Percentiles rank a stretch among this genome's conserved stretches.
phyloP scores from a whole-genome alignment of 352 stramenopile species.

The Phytophthora agathidicida region DNA sequence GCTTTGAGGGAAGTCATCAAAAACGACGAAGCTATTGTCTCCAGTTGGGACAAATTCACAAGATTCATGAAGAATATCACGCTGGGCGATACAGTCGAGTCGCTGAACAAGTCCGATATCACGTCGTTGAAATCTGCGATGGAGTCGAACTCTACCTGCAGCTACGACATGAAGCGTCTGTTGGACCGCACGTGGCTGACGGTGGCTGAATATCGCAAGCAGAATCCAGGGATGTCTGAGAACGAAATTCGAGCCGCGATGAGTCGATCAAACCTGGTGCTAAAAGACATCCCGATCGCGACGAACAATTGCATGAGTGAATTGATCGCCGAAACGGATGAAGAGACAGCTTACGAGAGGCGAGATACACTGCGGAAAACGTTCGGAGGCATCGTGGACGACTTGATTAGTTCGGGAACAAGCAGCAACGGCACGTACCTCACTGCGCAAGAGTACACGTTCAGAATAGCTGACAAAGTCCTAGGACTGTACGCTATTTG shows the following conservation, averaged over 20 bases:
- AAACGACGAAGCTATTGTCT: constrained; percentile 33
- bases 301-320: constrained; percentile 41
- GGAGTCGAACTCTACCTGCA: constrained; percentile 25
- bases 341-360: constrained; percentile 19
- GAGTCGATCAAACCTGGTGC: constrained; percentile 41
- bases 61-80: constrained; percentile 30
- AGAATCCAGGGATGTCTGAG: constrained; percentile 24
- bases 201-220: constrained; percentile 20
- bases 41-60: constrained; percentile 25
- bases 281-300: constrained; percentile 48
- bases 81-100: constrained; percentile 15
- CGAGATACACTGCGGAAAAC: constrained; percentile 50
- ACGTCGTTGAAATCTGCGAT: constrained; percentile 19
- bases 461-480: constrained; percentile 40
- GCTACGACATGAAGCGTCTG: constrained; percentile 29
- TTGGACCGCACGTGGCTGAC: constrained; percentile 31
- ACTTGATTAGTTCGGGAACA: constrained; percentile 38
- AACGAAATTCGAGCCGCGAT: constrained; percentile 24
- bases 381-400: constrained; percentile 43
- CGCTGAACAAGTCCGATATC: constrained; percentile 18
- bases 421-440: constrained; percentile 33
- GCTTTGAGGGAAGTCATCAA: constrained; percentile 36
- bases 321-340: constrained; percentile 23
- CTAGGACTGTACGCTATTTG: constrained; percentile 41
- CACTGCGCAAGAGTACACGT: constrained; percentile 33